phyloP scores from a whole-genome alignment of 148 eudicot species.

The Rhododendron molle region DNA sequence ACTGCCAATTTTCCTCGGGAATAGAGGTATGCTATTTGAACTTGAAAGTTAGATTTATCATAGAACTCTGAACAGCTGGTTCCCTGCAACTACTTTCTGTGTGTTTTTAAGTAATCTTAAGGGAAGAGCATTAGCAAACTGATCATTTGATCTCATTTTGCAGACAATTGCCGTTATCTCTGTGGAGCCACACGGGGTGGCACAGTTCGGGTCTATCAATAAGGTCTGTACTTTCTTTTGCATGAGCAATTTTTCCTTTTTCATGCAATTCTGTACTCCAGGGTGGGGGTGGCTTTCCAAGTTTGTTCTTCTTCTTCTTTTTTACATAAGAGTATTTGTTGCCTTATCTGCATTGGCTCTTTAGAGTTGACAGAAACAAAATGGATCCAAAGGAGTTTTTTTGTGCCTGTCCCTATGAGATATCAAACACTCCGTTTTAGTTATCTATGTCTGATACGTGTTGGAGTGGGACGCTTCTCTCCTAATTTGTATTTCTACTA shows the following conservation, averaged over 20 bases:
- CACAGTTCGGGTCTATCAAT: constrained; percentile 68
- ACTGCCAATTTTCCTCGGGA: constrained; percentile 46
- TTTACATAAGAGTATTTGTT: no score
- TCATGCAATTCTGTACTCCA: not conserved
- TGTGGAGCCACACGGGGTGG: constrained; percentile 66
- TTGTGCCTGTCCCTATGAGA: no score
- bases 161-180: constrained; percentile 81
- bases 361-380: no score
- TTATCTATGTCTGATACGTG: no score
- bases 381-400: no score
- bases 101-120: not conserved
- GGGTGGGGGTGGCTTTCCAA: no score
- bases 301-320: no score
- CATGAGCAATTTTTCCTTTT: not conserved
- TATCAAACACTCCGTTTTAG: no score
- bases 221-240: constrained; percentile 44
- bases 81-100: not conserved
- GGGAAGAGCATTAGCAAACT: not conserved
- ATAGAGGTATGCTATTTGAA: constrained; percentile 46
- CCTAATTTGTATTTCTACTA: no score
- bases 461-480: no score
- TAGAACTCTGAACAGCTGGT: not conserved
- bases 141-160: constrained; percentile 17
- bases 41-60: constrained; percentile 1
- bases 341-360: no score